Conservation (phyloP, 2,329 filamentous ascomycete genomes). For the Fusarium mexicanum region DNA sequence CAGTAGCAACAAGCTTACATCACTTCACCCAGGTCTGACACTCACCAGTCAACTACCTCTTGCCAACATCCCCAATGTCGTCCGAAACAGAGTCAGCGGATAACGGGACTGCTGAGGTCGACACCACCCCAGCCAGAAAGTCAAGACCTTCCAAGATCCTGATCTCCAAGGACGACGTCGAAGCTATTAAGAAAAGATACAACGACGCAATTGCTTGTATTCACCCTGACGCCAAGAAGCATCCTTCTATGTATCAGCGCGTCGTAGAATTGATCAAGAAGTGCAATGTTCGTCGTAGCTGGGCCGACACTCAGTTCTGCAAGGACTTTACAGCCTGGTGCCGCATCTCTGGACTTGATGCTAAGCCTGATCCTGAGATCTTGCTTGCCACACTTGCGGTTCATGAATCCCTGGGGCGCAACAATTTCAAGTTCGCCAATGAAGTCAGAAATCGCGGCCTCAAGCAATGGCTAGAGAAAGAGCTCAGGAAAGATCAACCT, state of each 20-base stretch:
- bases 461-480: neutral
- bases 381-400: conserved; percentile 6
- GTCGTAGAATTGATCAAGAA: neutral
- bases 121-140: neutral
- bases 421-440: neutral
- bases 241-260: neutral
- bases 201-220: neutral
- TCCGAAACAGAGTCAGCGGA: neutral
- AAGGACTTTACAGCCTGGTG: conserved; percentile 12
- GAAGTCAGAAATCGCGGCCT: neutral
- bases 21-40: neutral
- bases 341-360: neutral
- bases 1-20: neutral
- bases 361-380: neutral
- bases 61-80: neutral
- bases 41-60: neutral
- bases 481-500: neutral
- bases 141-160: neutral
- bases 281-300: neutral
- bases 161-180: neutral
- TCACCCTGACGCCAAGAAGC: neutral
- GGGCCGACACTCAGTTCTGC: neutral
- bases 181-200: neutral
- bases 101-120: neutral
- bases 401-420: neutral